phyloP scores from a whole-genome alignment of 2,329 filamentous ascomycete genomes.

The Cryphonectria naterciae region DNA sequence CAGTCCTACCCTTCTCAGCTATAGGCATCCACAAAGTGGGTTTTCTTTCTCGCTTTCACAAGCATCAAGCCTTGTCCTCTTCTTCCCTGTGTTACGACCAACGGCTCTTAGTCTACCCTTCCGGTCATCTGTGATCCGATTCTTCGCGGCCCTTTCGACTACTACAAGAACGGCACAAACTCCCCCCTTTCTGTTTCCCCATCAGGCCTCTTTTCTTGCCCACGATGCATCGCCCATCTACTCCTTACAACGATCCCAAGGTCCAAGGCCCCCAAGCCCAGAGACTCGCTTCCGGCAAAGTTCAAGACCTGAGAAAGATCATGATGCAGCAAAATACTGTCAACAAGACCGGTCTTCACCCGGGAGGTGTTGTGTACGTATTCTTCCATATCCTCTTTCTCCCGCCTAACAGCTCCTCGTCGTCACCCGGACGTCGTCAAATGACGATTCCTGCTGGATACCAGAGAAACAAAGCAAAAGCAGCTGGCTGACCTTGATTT shows the following conservation, averaged over 20 bases:
- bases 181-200: constrained; percentile 7
- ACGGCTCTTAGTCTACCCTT: constrained; percentile 33
- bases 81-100: constrained; percentile 37
- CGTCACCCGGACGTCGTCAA: too few species aligned
- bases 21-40: constrained; percentile 34
- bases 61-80: constrained; percentile 36
- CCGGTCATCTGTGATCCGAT: constrained; percentile 29
- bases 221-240: constrained; percentile 33
- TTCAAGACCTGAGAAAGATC: constrained; percentile 34
- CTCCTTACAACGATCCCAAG: constrained; percentile 49
- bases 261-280: constrained; percentile 50
- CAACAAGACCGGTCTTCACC: constrained; percentile 93
- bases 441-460: neutral
- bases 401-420: neutral
- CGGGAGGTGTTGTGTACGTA: constrained; percentile 87
- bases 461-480: too few species aligned
- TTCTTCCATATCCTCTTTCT: neutral
- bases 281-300: constrained; percentile 41
- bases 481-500: neutral
- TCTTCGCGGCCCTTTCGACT: constrained; percentile 29
- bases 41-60: constrained; percentile 35
- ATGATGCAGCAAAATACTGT: constrained; percentile 60
- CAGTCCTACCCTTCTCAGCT: neutral
- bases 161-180: constrained; percentile 40
- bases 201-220: neutral